Conservation (phyloP, 257 asterid genomes). For the Solanum tarijense region DNA sequence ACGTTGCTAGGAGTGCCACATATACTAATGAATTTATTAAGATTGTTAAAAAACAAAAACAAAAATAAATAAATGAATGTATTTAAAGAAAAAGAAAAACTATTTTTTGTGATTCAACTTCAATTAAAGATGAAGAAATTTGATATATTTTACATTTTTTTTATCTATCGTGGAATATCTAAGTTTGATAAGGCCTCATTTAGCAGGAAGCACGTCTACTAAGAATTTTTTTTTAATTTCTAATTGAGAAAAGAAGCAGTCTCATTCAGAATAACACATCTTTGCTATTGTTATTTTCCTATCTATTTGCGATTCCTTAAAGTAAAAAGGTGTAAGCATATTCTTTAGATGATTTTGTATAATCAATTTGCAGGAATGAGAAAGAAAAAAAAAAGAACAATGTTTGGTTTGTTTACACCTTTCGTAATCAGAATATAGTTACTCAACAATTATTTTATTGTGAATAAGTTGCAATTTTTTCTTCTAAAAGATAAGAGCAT, state of each 20-base stretch:
- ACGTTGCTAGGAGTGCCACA: neutral
- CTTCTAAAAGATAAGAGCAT: neutral
- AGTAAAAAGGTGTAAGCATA: neutral
- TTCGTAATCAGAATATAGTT: neutral
- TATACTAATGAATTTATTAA: neutral
- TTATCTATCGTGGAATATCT: too few species aligned
- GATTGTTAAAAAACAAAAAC: neutral
- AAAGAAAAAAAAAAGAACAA: neutral
- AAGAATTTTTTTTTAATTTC: too few species aligned
- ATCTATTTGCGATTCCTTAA: neutral
- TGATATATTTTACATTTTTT: too few species aligned
- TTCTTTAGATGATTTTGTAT: neutral
- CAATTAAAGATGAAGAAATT: neutral
- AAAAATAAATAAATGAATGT: neutral
- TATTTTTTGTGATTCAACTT: neutral
- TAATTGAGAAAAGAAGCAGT: too few species aligned
- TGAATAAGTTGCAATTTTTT: neutral
- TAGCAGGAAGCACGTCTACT: too few species aligned
- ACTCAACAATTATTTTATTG: neutral
- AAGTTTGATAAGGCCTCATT: too few species aligned
- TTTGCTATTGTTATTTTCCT: neutral
- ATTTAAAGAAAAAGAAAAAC: neutral
- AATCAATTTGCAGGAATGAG: neutral
- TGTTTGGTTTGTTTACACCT: neutral
- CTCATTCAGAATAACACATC: too few species aligned